Conservation (phyloP, 495 filamentous ascomycete genomes). For the Thermothielavioides terrestris region DNA sequence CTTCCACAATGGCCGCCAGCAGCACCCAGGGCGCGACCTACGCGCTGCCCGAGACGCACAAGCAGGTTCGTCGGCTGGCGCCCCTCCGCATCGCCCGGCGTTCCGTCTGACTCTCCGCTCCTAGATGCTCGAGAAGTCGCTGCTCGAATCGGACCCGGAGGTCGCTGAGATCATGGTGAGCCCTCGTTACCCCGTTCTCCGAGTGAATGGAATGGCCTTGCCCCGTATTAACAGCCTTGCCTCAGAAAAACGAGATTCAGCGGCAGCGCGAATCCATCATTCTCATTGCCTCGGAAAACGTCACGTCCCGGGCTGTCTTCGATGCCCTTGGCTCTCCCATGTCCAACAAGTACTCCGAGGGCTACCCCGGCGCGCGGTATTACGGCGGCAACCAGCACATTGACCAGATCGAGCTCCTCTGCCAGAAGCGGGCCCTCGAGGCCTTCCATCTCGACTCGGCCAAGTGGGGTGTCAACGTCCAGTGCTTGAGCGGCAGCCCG, state of each 20-base stretch:
- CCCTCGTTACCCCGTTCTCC: conserved; percentile 1
- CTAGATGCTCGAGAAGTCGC: conserved; percentile 82
- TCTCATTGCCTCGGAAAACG: conserved; percentile 91
- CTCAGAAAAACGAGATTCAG: conserved; percentile 84
- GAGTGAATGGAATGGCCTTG: too few species aligned
- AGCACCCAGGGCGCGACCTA: conserved; percentile 46
- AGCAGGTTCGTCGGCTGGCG: conserved; percentile 55
- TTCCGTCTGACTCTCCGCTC: conserved; percentile 44
- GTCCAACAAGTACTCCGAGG: conserved; percentile 99
- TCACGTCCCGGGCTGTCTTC: conserved; percentile 82
- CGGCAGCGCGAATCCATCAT: conserved; percentile 97
- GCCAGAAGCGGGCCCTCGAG: conserved; percentile 89
- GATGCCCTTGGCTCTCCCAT: conserved; percentile 84
- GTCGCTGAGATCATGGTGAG: conserved; percentile 89
- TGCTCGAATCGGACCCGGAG: conserved; percentile 81
- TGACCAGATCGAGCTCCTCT: conserved; percentile 88
- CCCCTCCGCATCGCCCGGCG: conserved; percentile 5
- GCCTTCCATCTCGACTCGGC: conserved; percentile 78
- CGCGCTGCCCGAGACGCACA: conserved; percentile 80
- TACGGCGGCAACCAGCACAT: conserved; percentile 99
- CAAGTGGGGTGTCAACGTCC: conserved; percentile 99
- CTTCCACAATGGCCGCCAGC: conserved; percentile 31
- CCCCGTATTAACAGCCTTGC: not conserved
- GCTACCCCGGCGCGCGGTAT: conserved; percentile 96
- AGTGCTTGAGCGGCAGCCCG: conserved; percentile 83